Conservation (phyloP, 2,329 filamentous ascomycete genomes). For the Cercospora berteroae region DNA sequence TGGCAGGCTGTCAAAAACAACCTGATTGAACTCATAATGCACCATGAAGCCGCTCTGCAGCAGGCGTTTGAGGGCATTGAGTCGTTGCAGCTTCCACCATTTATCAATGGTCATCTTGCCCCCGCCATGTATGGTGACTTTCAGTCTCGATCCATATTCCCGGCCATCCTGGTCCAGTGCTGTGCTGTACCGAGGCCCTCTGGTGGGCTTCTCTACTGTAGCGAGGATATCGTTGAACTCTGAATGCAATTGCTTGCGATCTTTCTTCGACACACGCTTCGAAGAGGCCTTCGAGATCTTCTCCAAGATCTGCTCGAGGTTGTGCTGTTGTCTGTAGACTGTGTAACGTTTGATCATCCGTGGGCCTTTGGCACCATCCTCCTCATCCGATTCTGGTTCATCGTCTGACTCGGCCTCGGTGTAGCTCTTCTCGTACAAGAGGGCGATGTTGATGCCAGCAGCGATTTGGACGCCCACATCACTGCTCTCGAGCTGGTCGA, state of each 20-base stretch:
- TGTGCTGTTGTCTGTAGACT: slow-evolving; percentile 62
- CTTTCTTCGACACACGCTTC: slow-evolving; percentile 63
- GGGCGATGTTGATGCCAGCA: slow-evolving; percentile 75
- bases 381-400: slow-evolving; percentile 44
- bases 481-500: slow-evolving; percentile 77
- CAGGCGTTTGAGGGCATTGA: slow-evolving; percentile 60
- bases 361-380: slow-evolving; percentile 43
- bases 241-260: slow-evolving; percentile 64
- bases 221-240: slow-evolving; percentile 66
- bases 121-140: slow-evolving; percentile 57
- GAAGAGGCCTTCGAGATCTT: slow-evolving; percentile 60
- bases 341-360: slow-evolving; percentile 63
- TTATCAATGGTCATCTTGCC: slow-evolving; percentile 62
- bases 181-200: slow-evolving; percentile 65
- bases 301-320: slow-evolving; percentile 59
- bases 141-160: slow-evolving; percentile 62
- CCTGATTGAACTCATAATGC: slow-evolving; percentile 62
- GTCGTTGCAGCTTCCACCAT: slow-evolving; percentile 70
- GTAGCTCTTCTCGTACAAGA: slow-evolving; percentile 74
- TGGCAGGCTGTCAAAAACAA: slow-evolving; percentile 60
- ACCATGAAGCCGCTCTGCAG: slow-evolving; percentile 61
- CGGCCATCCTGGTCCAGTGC: slow-evolving; percentile 61
- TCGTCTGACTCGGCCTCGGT: slow-evolving; percentile 59
- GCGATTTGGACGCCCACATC: slow-evolving; percentile 72
- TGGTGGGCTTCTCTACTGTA: slow-evolving; percentile 64